Conservation (phyloP, 2,329 filamentous ascomycete genomes). For the Botrytis tulipae region DNA sequence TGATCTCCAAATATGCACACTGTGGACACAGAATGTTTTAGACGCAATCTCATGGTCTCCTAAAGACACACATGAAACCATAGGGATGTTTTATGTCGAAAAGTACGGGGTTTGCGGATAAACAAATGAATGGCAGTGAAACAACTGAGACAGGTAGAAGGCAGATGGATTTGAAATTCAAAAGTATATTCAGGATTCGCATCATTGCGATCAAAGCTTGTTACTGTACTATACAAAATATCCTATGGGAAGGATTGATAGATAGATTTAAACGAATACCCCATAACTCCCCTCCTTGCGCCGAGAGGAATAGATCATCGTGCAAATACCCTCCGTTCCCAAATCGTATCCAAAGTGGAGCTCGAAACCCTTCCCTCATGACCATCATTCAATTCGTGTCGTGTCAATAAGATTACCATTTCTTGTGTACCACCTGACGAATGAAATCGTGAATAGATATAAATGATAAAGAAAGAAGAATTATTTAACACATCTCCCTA, state of each 20-base stretch:
- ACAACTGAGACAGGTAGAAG: background rate
- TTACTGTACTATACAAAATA: background rate
- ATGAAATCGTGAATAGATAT: background rate
- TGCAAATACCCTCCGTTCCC: background rate
- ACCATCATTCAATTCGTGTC: conserved; percentile 2
- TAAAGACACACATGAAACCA: background rate
- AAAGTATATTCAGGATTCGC: background rate
- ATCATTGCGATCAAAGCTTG: background rate
- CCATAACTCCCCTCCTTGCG: background rate
- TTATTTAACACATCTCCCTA: conserved; percentile 31
- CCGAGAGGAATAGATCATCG: conserved; percentile 1
- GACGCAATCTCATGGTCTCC: background rate
- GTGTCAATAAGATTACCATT: conserved; percentile 1
- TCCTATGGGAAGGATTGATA: background rate
- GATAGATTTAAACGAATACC: background rate
- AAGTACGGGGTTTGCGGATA: background rate
- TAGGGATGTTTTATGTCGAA: background rate
- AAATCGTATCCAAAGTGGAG: background rate
- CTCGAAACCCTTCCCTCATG: background rate
- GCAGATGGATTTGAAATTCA: background rate
- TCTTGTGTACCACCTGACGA: background rate
- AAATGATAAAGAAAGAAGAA: background rate
- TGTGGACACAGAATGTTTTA: background rate
- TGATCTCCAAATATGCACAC: background rate
- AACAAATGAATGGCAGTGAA: background rate